Percentiles rank a stretch among this genome's conserved stretches.
Evolutionary conservation across 2,329 filamentous ascomycete species (phyloP).

Genomic region (Alternaria postmessia): DNA sequence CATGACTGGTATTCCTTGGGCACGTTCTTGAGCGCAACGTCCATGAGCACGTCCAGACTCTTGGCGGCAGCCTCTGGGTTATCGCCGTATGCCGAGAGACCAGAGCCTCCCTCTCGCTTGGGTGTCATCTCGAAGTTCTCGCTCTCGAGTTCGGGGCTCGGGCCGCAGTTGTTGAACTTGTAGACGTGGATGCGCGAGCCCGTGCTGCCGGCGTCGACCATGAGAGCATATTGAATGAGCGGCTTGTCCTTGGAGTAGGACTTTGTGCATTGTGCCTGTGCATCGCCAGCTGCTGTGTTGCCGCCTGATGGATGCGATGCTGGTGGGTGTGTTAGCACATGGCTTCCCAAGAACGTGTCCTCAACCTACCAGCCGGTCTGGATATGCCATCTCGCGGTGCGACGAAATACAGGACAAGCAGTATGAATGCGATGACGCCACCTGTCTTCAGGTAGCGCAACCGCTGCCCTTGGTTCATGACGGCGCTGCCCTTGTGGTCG

Average conservation of each 20-base stretch:
- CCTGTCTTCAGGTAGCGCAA: constrained; percentile 69
- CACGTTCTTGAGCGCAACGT: constrained; percentile 82
- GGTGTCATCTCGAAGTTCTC: constrained; percentile 95
- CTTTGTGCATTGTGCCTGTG: constrained; percentile 78
- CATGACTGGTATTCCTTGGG: constrained; percentile 91
- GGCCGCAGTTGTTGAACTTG: constrained; percentile 98
- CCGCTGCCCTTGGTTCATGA: constrained; percentile 69
- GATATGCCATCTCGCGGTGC: constrained; percentile 52
- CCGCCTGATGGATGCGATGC: constrained; percentile 43
- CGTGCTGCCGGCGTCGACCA: constrained; percentile 98
- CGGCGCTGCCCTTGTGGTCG: constrained; percentile 57
- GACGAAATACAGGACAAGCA: constrained; percentile 66
- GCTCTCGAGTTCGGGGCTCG: constrained; percentile 91
- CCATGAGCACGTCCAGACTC: constrained; percentile 87
- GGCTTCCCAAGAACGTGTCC: not conserved
- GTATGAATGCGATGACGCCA: constrained; percentile 65
- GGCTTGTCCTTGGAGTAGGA: constrained; percentile 89
- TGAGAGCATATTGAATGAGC: constrained; percentile 94
- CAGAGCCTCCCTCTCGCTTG: constrained; percentile 79
- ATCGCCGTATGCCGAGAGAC: constrained; percentile 83
- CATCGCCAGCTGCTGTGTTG: constrained; percentile 62
- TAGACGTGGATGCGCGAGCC: constrained; percentile 98
- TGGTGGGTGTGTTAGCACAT: constrained; percentile 9
- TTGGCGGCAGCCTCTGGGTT: constrained; percentile 88
- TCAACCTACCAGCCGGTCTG: constrained; percentile 32